These are phyloP conservation scores for Vararia minispora DNA, from an alignment of 768 basidiomycete genomes.

Conservation along the genomic window DNA sequence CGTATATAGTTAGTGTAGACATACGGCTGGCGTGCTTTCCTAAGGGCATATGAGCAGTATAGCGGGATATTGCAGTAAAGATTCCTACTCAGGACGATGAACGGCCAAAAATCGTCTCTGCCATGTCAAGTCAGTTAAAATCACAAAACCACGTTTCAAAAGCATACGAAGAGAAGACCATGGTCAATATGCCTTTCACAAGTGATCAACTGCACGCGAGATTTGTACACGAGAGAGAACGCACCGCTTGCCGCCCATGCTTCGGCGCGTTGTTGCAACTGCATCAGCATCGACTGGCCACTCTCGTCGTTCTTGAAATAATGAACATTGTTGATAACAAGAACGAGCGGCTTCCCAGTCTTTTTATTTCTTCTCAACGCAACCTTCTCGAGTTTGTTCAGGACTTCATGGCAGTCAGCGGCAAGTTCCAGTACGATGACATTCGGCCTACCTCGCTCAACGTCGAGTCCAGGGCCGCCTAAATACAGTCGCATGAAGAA, in stretches of 20 bases:
- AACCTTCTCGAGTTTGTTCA: slow-evolving; percentile 82
- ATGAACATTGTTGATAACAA: slow-evolving; percentile 75
- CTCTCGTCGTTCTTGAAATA: slow-evolving; percentile 68
- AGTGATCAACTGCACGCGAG: slow-evolving; percentile 4
- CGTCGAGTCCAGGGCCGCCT: slow-evolving; percentile 71
- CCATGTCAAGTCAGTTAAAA: slow-evolving; percentile 1
- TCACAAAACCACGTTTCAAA: slow-evolving; percentile 1
- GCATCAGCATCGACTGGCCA: slow-evolving; percentile 69
- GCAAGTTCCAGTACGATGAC: not conserved
- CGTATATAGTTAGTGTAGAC: slow-evolving; percentile 66
- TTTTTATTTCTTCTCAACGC: slow-evolving; percentile 51
- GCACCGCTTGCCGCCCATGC: slow-evolving; percentile 73
- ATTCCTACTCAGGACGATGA: slow-evolving; percentile 48
- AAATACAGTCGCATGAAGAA: too few species aligned
- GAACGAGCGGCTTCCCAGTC: slow-evolving; percentile 58
- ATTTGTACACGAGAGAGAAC: slow-evolving; percentile 2
- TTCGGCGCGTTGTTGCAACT: slow-evolving; percentile 80
- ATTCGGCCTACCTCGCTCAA: slow-evolving; percentile 52
- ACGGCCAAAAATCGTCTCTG: slow-evolving; percentile 83
- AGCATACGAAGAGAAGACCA: slow-evolving; percentile 69
- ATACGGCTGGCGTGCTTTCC: slow-evolving; percentile 65
- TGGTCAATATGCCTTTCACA: slow-evolving; percentile 53
- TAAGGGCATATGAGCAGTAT: slow-evolving; percentile 25
- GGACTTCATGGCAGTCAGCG: slow-evolving; percentile 26
- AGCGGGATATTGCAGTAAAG: slow-evolving; percentile 6